Conservation (phyloP, 768 basidiomycete species). For the Pleurotus tuoliensis region DNA sequence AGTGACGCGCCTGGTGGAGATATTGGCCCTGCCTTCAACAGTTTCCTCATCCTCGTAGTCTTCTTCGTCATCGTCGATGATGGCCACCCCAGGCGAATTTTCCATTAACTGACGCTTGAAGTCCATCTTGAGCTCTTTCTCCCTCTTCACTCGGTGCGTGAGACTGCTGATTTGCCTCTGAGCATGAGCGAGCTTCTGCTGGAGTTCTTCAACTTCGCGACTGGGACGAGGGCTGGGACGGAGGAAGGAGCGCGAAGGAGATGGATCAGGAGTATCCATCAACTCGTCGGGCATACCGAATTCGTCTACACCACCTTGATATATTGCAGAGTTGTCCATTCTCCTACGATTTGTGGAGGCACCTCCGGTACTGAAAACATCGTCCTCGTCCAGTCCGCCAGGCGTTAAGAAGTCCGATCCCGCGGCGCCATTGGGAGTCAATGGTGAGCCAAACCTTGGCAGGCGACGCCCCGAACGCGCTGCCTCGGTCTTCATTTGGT, state of each 20-base stretch:
- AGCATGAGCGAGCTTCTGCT: slow-evolving; percentile 80
- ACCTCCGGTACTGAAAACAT: slow-evolving; percentile 63
- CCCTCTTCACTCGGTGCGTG: slow-evolving; percentile 72
- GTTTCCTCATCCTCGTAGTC: slow-evolving; percentile 45
- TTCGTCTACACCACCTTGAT: slow-evolving; percentile 31
- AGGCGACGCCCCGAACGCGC: slow-evolving; percentile 59
- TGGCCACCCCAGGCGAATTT: slow-evolving; percentile 33
- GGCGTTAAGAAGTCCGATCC: slow-evolving; percentile 54
- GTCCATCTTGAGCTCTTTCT: slow-evolving; percentile 79
- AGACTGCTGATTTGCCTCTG: slow-evolving; percentile 83
- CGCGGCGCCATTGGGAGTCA: slow-evolving; percentile 58
- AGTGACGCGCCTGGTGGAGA: slow-evolving; percentile 36
- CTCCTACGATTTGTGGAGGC: slow-evolving; percentile 60
- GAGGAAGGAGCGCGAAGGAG: slow-evolving; percentile 53
- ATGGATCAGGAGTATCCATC: slow-evolving; percentile 58
- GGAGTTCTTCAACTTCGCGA: slow-evolving; percentile 78
- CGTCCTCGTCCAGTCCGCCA: slow-evolving; percentile 46
- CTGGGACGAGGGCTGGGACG: slow-evolving; percentile 64
- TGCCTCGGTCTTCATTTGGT: slow-evolving; percentile 70
- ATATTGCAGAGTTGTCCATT: slow-evolving; percentile 39
- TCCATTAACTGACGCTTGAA: slow-evolving; percentile 49
- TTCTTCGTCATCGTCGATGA: slow-evolving; percentile 37
- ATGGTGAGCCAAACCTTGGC: slow-evolving; percentile 66
- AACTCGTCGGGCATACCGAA: slow-evolving; percentile 37
- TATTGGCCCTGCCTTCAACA: slow-evolving; percentile 33